Base-by-base conservation (phyloP, 768 basidiomycete genomes). In the Tricholomella constricta region DNA sequence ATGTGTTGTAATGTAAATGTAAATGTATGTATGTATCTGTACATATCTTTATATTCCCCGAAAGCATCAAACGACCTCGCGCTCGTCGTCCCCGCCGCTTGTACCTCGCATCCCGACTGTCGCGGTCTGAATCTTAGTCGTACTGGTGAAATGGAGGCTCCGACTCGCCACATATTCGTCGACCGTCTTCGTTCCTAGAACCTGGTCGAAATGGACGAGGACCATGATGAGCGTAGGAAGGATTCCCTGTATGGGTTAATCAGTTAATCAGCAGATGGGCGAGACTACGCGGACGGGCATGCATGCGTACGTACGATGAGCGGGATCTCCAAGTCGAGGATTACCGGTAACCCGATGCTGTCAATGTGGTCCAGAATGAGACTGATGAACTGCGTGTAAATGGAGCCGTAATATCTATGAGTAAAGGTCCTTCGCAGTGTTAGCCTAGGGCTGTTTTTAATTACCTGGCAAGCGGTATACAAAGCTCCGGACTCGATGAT, bases 141-240 rank as follows among this genome's bases (percentile, higher is more conserved):
- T n/a, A n/a, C n/a, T n/a, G n/a, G n/a, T n/a, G n/a, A n/a, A n/a
- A n/a, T n/a, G n/a, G n/a, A n/a, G n/a, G n/a, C n/a, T n/a, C n/a
- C n/a, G n/a, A n/a, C n/a, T n/a, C n/a, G n/a, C n/a, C n/a, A n/a
- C n/a, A n/a, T n/a, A n/a, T n/a, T n/a, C n/a, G n/a, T n/a, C n/a
- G n/a, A n/a, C n/a, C n/a, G n/a, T n/a, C n/a, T n/a, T n/a, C n/a
- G 50, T 46, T 12, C 56, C 56, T 42, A 52, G 56, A 25, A 55
- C 43, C 43, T 37, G 31, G 19, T 56, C 23, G 45, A 56, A 56
- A 38, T 56, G 50, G 14, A 56, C 45, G n/a, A 52, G 27, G 17
- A 56, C 31, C 11, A 56, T 34, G 37, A 56, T 56, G 14, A 56
- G 49, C 2, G 55, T 56, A 4, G 55, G 45, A n/a, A 56, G 51